These are phyloP conservation scores for Eucalyptus regnans DNA, from an alignment of 345 rosid genomes.

Conservation along the genomic window DNA sequence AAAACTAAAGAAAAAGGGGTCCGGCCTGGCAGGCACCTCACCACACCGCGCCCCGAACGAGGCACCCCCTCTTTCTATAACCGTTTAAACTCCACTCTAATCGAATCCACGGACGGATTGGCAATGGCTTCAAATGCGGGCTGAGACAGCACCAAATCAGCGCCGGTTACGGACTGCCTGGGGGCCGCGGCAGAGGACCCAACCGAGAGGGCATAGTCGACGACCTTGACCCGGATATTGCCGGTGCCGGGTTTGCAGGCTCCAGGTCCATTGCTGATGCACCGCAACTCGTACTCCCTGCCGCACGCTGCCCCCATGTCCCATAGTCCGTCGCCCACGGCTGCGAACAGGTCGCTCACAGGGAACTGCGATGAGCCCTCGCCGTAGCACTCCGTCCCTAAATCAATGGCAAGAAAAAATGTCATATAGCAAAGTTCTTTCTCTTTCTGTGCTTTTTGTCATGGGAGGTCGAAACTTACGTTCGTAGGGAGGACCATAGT, in stretches of 20 bases:
- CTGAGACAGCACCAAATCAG: slow-evolving; percentile 11
- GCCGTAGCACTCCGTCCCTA: slow-evolving; percentile 31
- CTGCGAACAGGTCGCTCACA: slow-evolving; percentile 29
- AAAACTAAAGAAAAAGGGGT: no score
- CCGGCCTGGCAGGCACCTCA: no score
- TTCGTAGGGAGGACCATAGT: slow-evolving; percentile 25
- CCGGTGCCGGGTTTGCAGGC: no score
- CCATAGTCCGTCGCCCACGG: slow-evolving; percentile 65
- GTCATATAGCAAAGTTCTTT: accelerated
- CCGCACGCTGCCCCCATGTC: background rate
- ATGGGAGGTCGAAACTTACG: background rate
- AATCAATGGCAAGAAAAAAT: background rate
- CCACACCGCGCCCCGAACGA: no score
- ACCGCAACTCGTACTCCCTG: no score
- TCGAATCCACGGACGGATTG: background rate
- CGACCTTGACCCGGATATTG: slow-evolving; percentile 28
- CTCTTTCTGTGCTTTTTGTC: accelerated
- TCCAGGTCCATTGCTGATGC: accelerated
- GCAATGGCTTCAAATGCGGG: background rate
- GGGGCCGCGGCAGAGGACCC: background rate
- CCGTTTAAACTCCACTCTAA: accelerated
- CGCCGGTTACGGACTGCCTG: background rate
- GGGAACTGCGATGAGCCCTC: slow-evolving; percentile 34
- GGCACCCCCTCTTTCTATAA: no score
- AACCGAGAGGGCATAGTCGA: slow-evolving; percentile 14